Conservation (phyloP, 1,139 yeast genomes). For the Blastobotrys aristatus region DNA sequence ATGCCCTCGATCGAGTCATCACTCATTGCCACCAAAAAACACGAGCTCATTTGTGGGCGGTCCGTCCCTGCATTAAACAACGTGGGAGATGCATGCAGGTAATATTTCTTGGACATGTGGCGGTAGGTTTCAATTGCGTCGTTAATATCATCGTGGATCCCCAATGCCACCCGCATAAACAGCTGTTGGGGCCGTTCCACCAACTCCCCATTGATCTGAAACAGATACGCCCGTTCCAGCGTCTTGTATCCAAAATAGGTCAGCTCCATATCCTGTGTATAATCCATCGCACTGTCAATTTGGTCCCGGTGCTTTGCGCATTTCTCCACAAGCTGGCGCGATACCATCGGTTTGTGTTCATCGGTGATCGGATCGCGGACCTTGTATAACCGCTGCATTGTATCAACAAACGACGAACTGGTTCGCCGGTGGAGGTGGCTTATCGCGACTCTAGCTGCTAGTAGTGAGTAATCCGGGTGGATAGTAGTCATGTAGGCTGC, state of each 20-base stretch:
- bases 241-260: slow-evolving; percentile 76
- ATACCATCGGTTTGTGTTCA: slow-evolving; percentile 62
- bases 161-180: slow-evolving; percentile 73
- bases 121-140: slow-evolving; percentile 64
- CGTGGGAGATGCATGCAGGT: slow-evolving; percentile 80
- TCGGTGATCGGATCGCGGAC: slow-evolving; percentile 60
- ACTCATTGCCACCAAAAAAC: slow-evolving; percentile 73
- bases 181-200: slow-evolving; percentile 80
- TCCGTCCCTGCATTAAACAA: slow-evolving; percentile 77
- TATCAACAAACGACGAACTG: slow-evolving; percentile 64
- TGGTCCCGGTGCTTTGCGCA: slow-evolving; percentile 50
- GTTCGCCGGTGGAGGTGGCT: slow-evolving; percentile 75
- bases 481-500: slow-evolving; percentile 85
- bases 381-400: slow-evolving; percentile 56
- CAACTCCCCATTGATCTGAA: slow-evolving; percentile 52
- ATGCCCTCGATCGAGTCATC: slow-evolving; percentile 81
- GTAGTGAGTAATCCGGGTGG: slow-evolving; percentile 81
- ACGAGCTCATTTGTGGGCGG: slow-evolving; percentile 69
- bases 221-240: slow-evolving; percentile 62
- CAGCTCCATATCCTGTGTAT: slow-evolving; percentile 60
- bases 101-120: slow-evolving; percentile 67
- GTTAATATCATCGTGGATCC: slow-evolving; percentile 68
- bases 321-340: slow-evolving; percentile 51
- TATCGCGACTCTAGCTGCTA: slow-evolving; percentile 82
- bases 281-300: slow-evolving; percentile 59